A percentile compares a stretch with the other conserved stretches of the same genome.
These are phyloP conservation scores for Aquilaria agallochum DNA, from an alignment of 441 rosid genomes.

Conservation along the genomic window DNA sequence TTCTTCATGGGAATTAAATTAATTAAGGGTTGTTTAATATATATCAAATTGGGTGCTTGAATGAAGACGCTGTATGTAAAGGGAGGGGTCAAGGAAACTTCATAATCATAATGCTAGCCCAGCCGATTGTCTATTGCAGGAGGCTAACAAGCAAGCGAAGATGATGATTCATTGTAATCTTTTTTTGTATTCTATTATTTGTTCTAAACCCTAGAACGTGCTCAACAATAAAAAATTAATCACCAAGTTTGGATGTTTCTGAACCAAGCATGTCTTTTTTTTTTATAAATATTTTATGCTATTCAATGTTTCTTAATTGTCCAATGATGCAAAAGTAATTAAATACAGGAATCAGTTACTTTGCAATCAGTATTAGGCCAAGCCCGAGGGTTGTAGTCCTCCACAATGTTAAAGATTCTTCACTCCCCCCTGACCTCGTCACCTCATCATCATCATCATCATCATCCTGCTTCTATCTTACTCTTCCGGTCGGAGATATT, in stretches of 20 bases:
- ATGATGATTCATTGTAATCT: background rate
- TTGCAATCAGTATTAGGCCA: too few species aligned
- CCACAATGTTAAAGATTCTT: too few species aligned
- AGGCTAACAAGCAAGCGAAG: background rate
- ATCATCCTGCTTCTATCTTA: too few species aligned
- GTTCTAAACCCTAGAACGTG: conserved; percentile 17
- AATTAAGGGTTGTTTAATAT: too few species aligned
- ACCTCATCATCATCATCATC: too few species aligned
- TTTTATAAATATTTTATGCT: background rate
- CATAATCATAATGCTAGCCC: conserved; percentile 20
- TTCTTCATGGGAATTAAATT: too few species aligned
- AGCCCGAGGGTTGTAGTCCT: too few species aligned
- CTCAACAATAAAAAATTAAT: conserved; percentile 8
- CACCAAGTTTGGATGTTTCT: conserved; percentile 7
- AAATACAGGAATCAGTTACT: background rate
- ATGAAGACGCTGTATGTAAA: conserved; percentile 13
- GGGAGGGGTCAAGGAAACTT: conserved; percentile 23
- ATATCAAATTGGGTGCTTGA: conserved; percentile 19
- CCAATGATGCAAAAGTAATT: background rate
- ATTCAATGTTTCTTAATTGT: background rate
- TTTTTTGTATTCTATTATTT: background rate
- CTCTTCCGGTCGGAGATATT: too few species aligned
- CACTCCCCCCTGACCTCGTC: too few species aligned
- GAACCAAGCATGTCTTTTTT: conserved; percentile 12
- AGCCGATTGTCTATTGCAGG: too few species aligned